phyloP scores from a whole-genome alignment of 2,329 filamentous ascomycete species.

The Stagonosporopsis tanaceti region DNA sequence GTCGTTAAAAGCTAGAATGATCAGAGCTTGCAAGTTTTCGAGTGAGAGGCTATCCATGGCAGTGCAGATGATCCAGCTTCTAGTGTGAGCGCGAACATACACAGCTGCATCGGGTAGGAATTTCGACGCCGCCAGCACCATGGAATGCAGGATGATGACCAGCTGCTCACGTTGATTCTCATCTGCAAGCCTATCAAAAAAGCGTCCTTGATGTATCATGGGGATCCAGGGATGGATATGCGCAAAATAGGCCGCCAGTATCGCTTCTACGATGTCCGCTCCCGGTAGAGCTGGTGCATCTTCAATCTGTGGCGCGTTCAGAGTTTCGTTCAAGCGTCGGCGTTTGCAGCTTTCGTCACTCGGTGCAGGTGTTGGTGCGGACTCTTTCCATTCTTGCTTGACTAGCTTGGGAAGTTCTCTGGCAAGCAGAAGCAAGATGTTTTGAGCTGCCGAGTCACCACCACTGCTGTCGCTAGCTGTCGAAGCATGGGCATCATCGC shows the following conservation, averaged over 20 bases:
- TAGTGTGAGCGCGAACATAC: not conserved
- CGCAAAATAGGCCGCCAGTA: conserved; percentile 22
- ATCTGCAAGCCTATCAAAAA: conserved; percentile 16
- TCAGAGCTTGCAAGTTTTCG: conserved; percentile 24
- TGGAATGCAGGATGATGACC: conserved; percentile 20
- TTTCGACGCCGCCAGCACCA: conserved; percentile 24
- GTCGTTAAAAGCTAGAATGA: conserved; percentile 27
- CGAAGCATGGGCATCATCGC: not conserved
- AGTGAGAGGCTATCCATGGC: conserved; percentile 24
- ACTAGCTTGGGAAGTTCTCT: conserved; percentile 28
- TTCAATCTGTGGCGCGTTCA: not conserved
- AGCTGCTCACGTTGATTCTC: conserved; percentile 9
- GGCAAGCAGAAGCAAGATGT: conserved; percentile 22
- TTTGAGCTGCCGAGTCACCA: conserved; percentile 12
- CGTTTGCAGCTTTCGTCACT: conserved; percentile 18
- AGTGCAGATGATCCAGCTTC: conserved; percentile 20
- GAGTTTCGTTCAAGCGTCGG: conserved; percentile 13
- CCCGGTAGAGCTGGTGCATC: conserved; percentile 2
- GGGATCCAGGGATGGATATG: conserved; percentile 30
- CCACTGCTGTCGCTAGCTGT: not conserved
- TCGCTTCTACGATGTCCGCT: conserved; percentile 8
- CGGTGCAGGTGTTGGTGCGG: conserved; percentile 2
- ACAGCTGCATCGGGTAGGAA: conserved; percentile 15
- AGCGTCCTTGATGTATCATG: conserved; percentile 28
- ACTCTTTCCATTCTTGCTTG: not conserved